Base-by-base conservation (phyloP, 116 monocot species). In the Dioscorea cayenensis region DNA sequence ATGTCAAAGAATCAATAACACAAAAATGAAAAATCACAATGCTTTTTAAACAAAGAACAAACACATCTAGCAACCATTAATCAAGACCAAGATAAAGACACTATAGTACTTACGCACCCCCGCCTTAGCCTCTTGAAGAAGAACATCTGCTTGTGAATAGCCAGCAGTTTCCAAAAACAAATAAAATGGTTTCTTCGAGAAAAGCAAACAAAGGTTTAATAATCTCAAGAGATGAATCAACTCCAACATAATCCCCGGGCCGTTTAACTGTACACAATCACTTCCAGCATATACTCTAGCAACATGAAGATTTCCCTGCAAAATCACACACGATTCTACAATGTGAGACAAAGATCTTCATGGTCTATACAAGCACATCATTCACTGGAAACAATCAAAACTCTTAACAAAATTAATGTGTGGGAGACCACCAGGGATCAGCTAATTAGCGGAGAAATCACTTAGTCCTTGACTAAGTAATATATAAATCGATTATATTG, bases 171-270 rank as follows among this genome's bases (percentile, higher is more conserved):
- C 78, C 55, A 83, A 63, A 70, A 90, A 90, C 18, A 86, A 61
- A 22, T 74, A 78, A 76, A 90, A 90, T 60, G 83, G 81, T 49
- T 84, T 83, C 79, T 90, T 90, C 10, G 89, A 90, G 60, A 86
- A 90, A 35, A 81, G 60, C 60, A 78, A 70, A 63, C 89, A 90
- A 11, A 86, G 73, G 43, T 73, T 77, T 28, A 86, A 73, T 49
- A 90, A 73, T 35, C 81, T 83, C 28, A 75, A 66, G 16, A 81
- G 63, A 68, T 78, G 71, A 65, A 77, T 90, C 63, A 90, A 70
- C 36, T 90, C 83, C 20, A 62, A 58, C 80, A 81, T 69, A 21
- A 90, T 79, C 27, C 69, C 86, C 25, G 70, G 75, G 9, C 80
- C 87, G 58, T 77, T 64, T 9, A 86, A 58, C 32, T 87, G 74